These are phyloP conservation scores for Vitis hybrid DNA, from an alignment of 177 flowering plant genomes.

Conservation along the genomic window DNA sequence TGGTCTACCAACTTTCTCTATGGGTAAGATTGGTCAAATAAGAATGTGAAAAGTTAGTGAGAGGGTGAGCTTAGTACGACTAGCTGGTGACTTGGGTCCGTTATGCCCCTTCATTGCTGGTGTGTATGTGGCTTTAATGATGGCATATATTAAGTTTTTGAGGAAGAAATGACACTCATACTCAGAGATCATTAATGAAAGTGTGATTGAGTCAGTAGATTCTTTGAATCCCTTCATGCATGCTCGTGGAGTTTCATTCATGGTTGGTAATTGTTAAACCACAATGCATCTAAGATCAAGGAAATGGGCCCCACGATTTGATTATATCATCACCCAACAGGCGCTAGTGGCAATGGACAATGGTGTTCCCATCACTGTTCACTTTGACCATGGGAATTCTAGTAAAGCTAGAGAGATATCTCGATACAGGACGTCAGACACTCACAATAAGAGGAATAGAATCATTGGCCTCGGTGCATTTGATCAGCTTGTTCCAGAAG, in stretches of 20 bases:
- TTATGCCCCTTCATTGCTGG: slow-evolving; percentile 91
- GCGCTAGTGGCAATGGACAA: slow-evolving; percentile 80
- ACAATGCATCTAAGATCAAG: slow-evolving; percentile 89
- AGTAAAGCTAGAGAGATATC: too few species aligned
- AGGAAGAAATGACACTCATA: slow-evolving; percentile 95
- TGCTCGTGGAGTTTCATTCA: slow-evolving; percentile 92
- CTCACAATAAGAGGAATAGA: too few species aligned
- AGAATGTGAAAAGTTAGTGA: slow-evolving; percentile 99
- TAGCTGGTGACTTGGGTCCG: slow-evolving; percentile 88
- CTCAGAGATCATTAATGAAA: slow-evolving; percentile 95
- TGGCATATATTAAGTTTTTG: slow-evolving; percentile 94
- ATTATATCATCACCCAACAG: slow-evolving; percentile 84
- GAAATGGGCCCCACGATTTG: slow-evolving; percentile 97
- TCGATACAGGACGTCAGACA: too few species aligned
- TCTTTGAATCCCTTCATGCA: slow-evolving; percentile 98
- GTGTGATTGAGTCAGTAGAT: slow-evolving; percentile 91
- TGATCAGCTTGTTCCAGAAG: too few species aligned
- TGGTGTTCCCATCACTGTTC: slow-evolving; percentile 40
- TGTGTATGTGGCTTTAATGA: slow-evolving; percentile 89
- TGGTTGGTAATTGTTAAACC: slow-evolving; percentile 97
- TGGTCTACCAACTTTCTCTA: slow-evolving; percentile 92
- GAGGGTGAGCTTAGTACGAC: slow-evolving; percentile 64
- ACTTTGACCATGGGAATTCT: too few species aligned
- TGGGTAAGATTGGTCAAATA: slow-evolving; percentile 96
- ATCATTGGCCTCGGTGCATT: too few species aligned